Evolutionary conservation across 2,329 filamentous ascomycete species (phyloP).

Genomic region (Colletotrichum sp.): DNA sequence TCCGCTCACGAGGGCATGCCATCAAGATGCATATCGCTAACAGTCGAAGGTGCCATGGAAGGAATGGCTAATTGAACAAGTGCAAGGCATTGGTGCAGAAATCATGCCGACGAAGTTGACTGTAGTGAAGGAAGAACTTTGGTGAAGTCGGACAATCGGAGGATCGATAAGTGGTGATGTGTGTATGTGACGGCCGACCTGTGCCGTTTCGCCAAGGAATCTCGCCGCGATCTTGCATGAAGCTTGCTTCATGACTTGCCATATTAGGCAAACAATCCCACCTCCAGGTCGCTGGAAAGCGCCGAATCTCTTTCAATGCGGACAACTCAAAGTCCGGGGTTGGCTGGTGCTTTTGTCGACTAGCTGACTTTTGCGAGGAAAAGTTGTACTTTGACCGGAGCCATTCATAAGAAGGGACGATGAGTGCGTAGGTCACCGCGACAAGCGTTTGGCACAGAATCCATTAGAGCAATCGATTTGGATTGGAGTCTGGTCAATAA

Average conservation of each 20-base stretch:
- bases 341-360: not conserved
- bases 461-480: not conserved
- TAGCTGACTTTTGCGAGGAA: not conserved
- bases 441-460: no score
- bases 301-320: not conserved
- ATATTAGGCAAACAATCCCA: not conserved
- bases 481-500: conserved; percentile 11
- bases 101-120: not conserved
- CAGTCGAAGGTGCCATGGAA: not conserved
- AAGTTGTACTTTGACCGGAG: not conserved
- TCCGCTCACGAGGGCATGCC: not conserved
- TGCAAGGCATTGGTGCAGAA: not conserved
- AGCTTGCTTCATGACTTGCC: not conserved
- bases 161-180: not conserved
- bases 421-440: not conserved
- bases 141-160: not conserved
- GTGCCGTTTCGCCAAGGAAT: not conserved
- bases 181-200: not conserved
- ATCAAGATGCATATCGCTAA: not conserved
- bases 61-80: not conserved
- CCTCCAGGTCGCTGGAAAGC: not conserved
- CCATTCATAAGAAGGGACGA: not conserved
- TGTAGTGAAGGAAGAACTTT: not conserved
- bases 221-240: not conserved
- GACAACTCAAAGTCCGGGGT: no score